Evolutionary conservation across 148 eudicot species (phyloP), one percentile per base, ranked within the genome.

Genomic region (Pouteria glomerata): DNA sequence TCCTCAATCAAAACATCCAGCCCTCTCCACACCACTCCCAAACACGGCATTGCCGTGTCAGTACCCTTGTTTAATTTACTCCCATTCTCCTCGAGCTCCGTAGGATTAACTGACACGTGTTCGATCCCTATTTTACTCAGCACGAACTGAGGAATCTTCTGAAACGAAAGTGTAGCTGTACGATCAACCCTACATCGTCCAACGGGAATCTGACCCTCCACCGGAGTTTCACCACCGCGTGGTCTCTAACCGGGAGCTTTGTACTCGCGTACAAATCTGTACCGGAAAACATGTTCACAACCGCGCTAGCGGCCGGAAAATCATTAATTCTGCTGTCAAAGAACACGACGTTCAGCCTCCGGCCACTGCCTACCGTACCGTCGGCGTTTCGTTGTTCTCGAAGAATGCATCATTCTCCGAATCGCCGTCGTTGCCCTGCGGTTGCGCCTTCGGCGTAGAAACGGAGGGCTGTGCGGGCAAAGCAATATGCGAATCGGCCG

Each of bases 341-440:
- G 1, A 56, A 2, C 31, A 56, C 16, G 60, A 12, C 16, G 60
- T 24, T 27, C 60, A 26, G 11, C 60, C 11, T 56, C 31, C 31
- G 0, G 2, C 4, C 26, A 13, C 31, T 6, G 1, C 60, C 15
- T 13, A 1, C 30, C n/a, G n/a, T 24, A 23, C 10, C 14, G 8
- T 18, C 27, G 60, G 60, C 60, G 60, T 56, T 27, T 56, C 60
- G 60, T 56, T 56, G 60, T 56, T 56, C 16, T 56, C 60, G 27
- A 56, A 56, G 60, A 56, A 56, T 31, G 6, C 60, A 2, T 56
- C 60, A 14, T 24, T 56, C 31, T 24, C 60, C 15, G 60, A 56
- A 8, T 56, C 60, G 13, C 12, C 60, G 60, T 56, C 60, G 30
- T 56, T 56, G 15, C 2, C 33, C 0, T 8, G 30, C 0, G 60